A percentile compares a stretch with the other conserved stretches of the same genome.
Evolutionary conservation across 805 yeast species (phyloP).

Genomic region (Trichomonascus vanleenenianus): DNA sequence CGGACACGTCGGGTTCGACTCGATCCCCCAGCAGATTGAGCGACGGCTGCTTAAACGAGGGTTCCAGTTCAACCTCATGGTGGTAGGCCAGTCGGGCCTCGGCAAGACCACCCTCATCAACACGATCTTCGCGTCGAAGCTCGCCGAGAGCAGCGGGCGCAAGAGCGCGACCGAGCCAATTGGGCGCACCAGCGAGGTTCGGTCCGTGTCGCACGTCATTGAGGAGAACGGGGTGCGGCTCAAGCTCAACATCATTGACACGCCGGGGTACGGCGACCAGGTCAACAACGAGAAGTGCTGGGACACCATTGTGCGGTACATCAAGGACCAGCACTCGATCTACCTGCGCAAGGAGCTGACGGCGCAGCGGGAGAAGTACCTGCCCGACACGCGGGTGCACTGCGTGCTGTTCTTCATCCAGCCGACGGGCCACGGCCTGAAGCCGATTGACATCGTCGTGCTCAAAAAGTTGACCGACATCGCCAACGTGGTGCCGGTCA

Average conservation of each 20-base stretch:
- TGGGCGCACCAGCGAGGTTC: constrained; percentile 80
- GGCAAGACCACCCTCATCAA: constrained; percentile 91
- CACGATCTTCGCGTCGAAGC: constrained; percentile 78
- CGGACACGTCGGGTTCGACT: constrained; percentile 90
- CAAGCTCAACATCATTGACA: constrained; percentile 83
- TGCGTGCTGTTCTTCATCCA: constrained; percentile 85
- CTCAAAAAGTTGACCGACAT: constrained; percentile 80
- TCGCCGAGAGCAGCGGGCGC: constrained; percentile 70
- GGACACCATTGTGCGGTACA: constrained; percentile 92
- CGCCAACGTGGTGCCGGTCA: constrained; percentile 89
- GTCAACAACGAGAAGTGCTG: constrained; percentile 91
- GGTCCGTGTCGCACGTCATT: constrained; percentile 37
- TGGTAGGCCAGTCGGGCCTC: constrained; percentile 84
- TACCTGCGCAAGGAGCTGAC: constrained; percentile 90
- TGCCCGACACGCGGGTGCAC: constrained; percentile 87
- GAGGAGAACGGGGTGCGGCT: constrained; percentile 83
- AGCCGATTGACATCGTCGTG: constrained; percentile 73
- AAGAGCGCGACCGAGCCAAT: constrained; percentile 59
- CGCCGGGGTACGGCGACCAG: constrained; percentile 98
- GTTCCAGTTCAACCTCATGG: constrained; percentile 89
- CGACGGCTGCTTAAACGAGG: constrained; percentile 86
- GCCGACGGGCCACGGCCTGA: constrained; percentile 82
- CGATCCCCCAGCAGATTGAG: constrained; percentile 93
- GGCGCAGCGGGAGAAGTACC: constrained; percentile 79
- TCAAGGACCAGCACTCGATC: constrained; percentile 89